Base-by-base conservation (phyloP, 148 eudicot species). In the Simmondsia chinensis region DNA sequence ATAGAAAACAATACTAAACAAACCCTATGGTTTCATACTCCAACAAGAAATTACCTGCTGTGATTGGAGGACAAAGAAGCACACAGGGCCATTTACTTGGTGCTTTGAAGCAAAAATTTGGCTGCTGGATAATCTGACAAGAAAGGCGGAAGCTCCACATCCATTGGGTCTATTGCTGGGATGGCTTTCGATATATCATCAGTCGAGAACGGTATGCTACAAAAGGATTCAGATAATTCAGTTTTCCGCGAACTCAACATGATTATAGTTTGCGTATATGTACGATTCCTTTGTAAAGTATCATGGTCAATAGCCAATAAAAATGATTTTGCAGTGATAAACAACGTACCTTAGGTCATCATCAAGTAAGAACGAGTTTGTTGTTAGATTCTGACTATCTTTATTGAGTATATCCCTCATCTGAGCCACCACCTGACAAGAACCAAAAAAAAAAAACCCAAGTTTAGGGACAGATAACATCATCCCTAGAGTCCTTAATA, bases 181-280 rank as follows among this genome's bases (percentile, higher is more conserved):
- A 93, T 82, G 25, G 99, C 93, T 82, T 82, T 79, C 46, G 93
- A 93, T 38, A 93, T 81, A 56, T 93, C 99, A 19, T 86, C 99
- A 0, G 99, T 86, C 25, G 82, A 82, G 64, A 93, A 93, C 9
- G 99, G 99, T 44, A 93, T 93, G 74, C 99, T 93, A 84, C 74
- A 63, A 52, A 10, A 52, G 28, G 20, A 3, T 46, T 18, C 42
- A 48, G 34, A 24, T 11, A 50, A 0, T 9, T 9, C n/a, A n/a
- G n/a, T n/a, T n/a, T n/a, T n/a, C n/a, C n/a, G n/a, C n/a, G n/a
- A n/a, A n/a, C n/a, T n/a, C n/a, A n/a, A n/a, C n/a, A n/a, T n/a
- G n/a, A n/a, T n/a, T n/a, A n/a, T n/a, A n/a, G n/a, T n/a, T n/a
- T n/a, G n/a, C n/a, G n/a, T n/a, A n/a, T n/a, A n/a, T n/a, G n/a